phyloP scores from a whole-genome alignment of 176 grass and related monocot species.

The Oropetium thomaeum region DNA sequence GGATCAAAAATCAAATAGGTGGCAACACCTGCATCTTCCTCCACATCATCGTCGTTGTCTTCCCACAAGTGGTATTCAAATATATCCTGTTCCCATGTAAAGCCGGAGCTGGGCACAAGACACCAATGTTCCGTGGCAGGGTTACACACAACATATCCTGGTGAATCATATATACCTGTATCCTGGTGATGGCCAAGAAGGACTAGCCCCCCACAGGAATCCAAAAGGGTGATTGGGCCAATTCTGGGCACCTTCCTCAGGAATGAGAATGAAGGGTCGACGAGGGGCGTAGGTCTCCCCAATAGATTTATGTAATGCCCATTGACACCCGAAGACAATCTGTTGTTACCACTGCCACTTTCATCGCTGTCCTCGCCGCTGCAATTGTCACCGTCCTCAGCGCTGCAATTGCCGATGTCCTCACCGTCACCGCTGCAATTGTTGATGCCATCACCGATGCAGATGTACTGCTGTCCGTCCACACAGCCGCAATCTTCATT shows the following conservation, averaged over 20 bases:
- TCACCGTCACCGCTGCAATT: no score
- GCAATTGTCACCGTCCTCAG: no score
- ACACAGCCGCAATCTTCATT: background rate
- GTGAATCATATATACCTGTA: background rate
- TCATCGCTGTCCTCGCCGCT: no score
- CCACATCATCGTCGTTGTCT: no score
- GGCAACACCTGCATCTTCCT: background rate
- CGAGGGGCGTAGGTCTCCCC: background rate
- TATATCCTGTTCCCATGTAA: background rate
- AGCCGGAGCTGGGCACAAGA: background rate
- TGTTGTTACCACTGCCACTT: background rate
- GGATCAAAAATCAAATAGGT: background rate
- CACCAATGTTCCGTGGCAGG: background rate
- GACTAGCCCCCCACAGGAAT: background rate
- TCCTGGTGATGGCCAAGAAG: background rate
- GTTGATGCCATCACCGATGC: background rate
- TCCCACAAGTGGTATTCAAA: background rate
- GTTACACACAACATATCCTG: background rate
- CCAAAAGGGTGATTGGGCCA: background rate
- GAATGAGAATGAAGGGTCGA: background rate
- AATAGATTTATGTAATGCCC: background rate
- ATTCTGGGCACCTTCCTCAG: background rate
- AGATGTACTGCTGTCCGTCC: background rate
- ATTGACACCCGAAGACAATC: fast-evolving
- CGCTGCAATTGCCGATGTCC: background rate